Evolutionary conservation across 306 rosid genomes (phyloP), one percentile per base, ranked within the genome.

Genomic region (Quercus agrifolia): DNA sequence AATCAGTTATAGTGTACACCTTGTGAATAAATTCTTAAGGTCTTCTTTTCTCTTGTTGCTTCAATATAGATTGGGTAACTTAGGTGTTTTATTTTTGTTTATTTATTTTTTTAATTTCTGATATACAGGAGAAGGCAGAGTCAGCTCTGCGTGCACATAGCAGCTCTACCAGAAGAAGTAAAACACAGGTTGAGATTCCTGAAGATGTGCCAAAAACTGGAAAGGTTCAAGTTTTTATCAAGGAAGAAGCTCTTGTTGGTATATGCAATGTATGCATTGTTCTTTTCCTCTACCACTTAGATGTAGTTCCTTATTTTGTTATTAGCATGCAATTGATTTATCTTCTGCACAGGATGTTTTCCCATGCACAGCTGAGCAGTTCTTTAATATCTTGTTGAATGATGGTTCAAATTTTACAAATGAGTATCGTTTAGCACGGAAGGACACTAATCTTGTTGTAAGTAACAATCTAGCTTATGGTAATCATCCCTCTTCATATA

Each of bases 91-190:
- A 38, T 38, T 7, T 38, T 38, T 38, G 18, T 73, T 33, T 54
- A 74, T 73, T 49, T 79, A 69, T 61, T 77, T 49, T 80, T 67
- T 76, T 63, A 58, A 61, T 83, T 83, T 19, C 71, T 33, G 54
- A 57, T 88, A 66, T 78, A 51, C 81, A 95, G 99, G 99, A 93
- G 90, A 89, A 76, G 67, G 95, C 97, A 49, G 96, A 91, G 73
- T 95, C 99, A 63, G 99, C 94, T 76, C 73, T 92, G 77, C 99
- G 99, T 75, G 99, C 99, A 49, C 98, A 92, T 80, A 95, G 99
- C 85, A 95, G 98, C 87, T 95, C 99, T 75, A 89, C 89, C 55
- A 86, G 86, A 87, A 84, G 89, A 78, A 82, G 63, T 80, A 85
- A 77, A 77, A 80, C 84, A 72, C 76, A 71, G 76, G 87, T 80